Percentiles rank a stretch among this genome's conserved stretches.
Conservation (phyloP, 345 rosid genomes). For the Eucalyptus guilfoylei region DNA sequence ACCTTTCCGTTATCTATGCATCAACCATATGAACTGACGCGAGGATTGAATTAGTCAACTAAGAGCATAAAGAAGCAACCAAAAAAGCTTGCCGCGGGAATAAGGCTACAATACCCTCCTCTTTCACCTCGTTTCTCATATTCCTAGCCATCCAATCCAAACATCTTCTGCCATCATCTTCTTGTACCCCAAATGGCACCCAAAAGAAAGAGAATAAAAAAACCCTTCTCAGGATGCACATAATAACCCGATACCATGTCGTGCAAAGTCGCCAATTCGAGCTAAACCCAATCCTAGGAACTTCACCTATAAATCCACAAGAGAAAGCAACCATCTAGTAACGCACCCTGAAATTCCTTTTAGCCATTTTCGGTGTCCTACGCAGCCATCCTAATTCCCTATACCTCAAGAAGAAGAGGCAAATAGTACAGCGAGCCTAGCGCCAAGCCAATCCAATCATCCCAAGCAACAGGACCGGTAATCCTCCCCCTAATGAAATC, state of each 20-base stretch:
- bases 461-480: background rate
- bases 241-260: background rate
- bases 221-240: background rate
- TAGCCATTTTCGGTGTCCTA: background rate
- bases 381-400: background rate
- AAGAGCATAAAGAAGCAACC: background rate
- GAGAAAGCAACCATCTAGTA: background rate
- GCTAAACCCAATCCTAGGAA: background rate
- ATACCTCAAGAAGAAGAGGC: background rate
- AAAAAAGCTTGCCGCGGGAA: background rate
- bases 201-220: background rate
- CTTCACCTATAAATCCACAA: background rate
- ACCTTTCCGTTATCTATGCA: background rate
- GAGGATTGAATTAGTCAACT: background rate
- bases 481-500: background rate
- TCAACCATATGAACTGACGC: background rate
- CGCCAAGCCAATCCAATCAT: background rate
- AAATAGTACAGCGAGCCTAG: background rate
- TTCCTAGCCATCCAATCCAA: background rate
- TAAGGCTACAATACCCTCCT: background rate
- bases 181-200: background rate
- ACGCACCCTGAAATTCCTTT: background rate
- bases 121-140: background rate
- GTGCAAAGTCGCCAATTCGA: rapidly evolving
- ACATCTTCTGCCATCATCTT: background rate